Conservation (phyloP, 2,329 filamentous ascomycete species). For the Microdochium paspali region DNA sequence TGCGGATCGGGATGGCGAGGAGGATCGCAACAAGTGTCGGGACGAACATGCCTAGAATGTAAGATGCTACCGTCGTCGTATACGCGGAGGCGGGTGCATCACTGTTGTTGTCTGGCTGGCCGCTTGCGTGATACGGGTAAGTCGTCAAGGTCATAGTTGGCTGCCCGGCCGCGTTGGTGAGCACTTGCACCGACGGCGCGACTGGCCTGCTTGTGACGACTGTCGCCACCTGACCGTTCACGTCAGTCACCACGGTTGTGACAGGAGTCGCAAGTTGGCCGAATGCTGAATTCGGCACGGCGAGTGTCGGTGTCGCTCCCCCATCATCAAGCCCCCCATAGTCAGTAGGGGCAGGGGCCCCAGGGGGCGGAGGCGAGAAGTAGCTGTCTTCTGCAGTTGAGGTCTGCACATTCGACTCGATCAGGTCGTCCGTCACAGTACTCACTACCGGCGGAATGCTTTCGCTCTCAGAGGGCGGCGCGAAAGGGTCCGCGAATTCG, state of each 20-base stretch:
- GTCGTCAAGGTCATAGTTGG: background rate
- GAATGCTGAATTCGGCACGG: background rate
- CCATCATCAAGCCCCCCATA: no score
- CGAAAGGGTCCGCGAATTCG: background rate
- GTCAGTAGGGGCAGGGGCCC: no score
- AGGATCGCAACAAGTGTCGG: slow-evolving; percentile 28
- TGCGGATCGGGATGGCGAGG: slow-evolving; percentile 26
- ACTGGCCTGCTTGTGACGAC: background rate
- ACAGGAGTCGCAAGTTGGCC: background rate
- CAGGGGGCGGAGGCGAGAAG: no score
- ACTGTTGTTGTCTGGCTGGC: background rate
- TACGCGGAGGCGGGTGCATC: background rate
- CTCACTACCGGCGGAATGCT: background rate
- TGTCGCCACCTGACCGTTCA: background rate
- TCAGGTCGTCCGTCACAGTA: background rate
- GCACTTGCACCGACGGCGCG: background rate
- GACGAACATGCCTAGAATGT: slow-evolving; percentile 21
- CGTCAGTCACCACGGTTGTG: background rate
- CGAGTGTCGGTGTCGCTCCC: no score
- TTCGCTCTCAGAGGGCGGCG: background rate
- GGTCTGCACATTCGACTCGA: background rate
- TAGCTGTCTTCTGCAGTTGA: no score
- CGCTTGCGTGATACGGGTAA: background rate
- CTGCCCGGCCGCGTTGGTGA: background rate
- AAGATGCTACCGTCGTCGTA: background rate